These are phyloP conservation scores for Rosa lucieae DNA, from an alignment of 306 rosid genomes.

Conservation along the genomic window DNA sequence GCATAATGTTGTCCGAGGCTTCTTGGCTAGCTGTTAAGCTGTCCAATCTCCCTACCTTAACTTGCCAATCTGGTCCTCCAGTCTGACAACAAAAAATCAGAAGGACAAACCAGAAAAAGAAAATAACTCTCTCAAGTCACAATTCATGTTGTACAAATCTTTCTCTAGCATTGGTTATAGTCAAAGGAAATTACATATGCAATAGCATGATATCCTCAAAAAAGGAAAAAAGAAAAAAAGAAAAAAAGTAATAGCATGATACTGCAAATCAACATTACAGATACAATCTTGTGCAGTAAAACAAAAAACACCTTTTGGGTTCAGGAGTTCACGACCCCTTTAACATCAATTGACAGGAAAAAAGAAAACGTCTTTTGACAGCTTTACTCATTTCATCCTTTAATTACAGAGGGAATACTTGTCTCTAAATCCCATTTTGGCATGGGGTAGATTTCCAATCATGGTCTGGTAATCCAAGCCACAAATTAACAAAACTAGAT, in stretches of 20 bases:
- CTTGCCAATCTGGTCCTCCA: conserved; percentile 89
- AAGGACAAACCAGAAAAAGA: background rate
- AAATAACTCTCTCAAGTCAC: background rate
- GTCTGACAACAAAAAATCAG: conserved; percentile 37
- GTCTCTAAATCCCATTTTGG: background rate
- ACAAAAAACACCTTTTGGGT: background rate
- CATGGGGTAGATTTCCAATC: background rate
- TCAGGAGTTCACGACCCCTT: background rate
- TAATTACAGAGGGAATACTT: background rate
- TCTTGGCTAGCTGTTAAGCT: conserved; percentile 67
- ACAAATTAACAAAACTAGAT: background rate
- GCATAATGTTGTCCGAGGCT: conserved; percentile 72
- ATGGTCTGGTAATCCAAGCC: background rate
- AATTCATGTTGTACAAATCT: background rate
- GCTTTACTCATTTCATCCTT: background rate
- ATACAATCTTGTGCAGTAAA: background rate
- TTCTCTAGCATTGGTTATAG: background rate
- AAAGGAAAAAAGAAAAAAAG: background rate
- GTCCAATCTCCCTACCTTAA: conserved; percentile 80
- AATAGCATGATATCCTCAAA: background rate
- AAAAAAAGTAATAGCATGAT: background rate
- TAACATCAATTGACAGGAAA: background rate
- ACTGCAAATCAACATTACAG: background rate
- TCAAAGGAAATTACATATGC: too few species aligned
- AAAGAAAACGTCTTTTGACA: background rate